A percentile compares a stretch with the other conserved stretches of the same genome.
Conservation (phyloP, 148 eudicot genomes). For the Spergularia bocconei region DNA sequence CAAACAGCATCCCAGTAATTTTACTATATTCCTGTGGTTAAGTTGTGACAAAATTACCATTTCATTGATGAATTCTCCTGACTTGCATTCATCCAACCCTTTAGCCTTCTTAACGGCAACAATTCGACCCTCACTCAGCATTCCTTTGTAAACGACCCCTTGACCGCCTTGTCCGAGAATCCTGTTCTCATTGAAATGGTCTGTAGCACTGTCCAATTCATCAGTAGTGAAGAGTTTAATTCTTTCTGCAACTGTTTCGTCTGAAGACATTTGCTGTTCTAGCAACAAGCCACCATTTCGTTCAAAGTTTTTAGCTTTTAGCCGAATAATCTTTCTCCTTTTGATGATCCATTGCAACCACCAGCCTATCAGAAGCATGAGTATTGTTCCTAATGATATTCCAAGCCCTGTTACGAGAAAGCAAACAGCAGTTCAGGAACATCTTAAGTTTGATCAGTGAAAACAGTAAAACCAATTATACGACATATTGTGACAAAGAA, state of each 20-base stretch:
- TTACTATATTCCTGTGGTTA: constrained; percentile 42
- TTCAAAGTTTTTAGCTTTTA: constrained; percentile 26
- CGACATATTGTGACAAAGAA: too few relatives aligned
- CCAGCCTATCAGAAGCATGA: too few relatives aligned
- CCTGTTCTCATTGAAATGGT: constrained; percentile 31
- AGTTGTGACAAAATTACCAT: constrained; percentile 35
- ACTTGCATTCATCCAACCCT: constrained; percentile 20
- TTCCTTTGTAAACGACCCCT: constrained; percentile 43
- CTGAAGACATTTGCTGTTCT: constrained; percentile 30
- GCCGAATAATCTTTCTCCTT: constrained; percentile 13
- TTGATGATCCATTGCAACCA: too few relatives aligned
- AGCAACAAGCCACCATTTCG: constrained; percentile 35
- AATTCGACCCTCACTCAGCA: constrained; percentile 35
- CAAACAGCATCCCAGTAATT: constrained; percentile 30
- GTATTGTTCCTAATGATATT: too few relatives aligned
- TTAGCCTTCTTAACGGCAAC: constrained; percentile 40
- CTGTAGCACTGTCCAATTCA: constrained; percentile 33
- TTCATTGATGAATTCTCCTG: constrained; percentile 37
- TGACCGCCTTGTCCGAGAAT: constrained; percentile 43
- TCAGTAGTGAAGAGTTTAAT: constrained; percentile 24
- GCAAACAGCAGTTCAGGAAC: too few relatives aligned
- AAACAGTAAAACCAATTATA: too few relatives aligned
- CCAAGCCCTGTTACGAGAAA: too few relatives aligned
- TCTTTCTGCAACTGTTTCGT: constrained; percentile 23
- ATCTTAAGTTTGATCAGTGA: too few relatives aligned